Conservation (phyloP, 75 land plant genomes). For the Picea glauca region DNA sequence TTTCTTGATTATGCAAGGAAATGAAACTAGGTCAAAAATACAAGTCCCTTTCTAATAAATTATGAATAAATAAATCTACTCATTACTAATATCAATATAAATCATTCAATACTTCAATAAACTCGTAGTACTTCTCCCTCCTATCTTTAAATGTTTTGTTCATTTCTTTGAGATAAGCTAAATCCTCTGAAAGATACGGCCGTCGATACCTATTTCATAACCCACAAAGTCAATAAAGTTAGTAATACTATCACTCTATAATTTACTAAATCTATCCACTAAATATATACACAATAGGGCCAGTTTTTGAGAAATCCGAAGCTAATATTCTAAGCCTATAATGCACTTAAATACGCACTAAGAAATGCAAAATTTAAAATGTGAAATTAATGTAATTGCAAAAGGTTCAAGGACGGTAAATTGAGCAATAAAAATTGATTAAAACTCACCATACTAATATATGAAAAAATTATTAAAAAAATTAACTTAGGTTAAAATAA, state of each 20-base stretch:
- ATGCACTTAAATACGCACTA: not conserved
- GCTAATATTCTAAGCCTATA: no score
- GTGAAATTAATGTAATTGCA: not conserved
- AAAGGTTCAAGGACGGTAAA: not conserved
- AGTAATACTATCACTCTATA: no score
- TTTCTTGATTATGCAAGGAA: conserved; percentile 60
- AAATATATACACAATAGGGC: not conserved
- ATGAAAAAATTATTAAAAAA: no score
- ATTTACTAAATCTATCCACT: not conserved
- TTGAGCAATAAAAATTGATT: not conserved
- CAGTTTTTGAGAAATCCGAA: no score
- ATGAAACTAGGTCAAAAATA: not conserved
- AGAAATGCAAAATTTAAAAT: not conserved
- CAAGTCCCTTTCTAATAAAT: not conserved
- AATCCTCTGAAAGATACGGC: conserved; percentile 17
- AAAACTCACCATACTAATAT: not conserved
- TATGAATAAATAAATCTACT: not conserved
- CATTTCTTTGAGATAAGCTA: conserved; percentile 75
- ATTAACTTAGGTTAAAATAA: not conserved
- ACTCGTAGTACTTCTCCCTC: conserved; percentile 76
- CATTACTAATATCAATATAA: conserved; percentile 17
- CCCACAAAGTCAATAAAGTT: not conserved
- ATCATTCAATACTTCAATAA: conserved; percentile 92
- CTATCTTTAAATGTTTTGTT: conserved; percentile 86
- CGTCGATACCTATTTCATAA: conserved; percentile 30